Percentiles rank a stretch among this genome's conserved stretches.
These are phyloP conservation scores for Gentiana dahurica DNA, from an alignment of 257 asterid genomes.

Conservation along the genomic window DNA sequence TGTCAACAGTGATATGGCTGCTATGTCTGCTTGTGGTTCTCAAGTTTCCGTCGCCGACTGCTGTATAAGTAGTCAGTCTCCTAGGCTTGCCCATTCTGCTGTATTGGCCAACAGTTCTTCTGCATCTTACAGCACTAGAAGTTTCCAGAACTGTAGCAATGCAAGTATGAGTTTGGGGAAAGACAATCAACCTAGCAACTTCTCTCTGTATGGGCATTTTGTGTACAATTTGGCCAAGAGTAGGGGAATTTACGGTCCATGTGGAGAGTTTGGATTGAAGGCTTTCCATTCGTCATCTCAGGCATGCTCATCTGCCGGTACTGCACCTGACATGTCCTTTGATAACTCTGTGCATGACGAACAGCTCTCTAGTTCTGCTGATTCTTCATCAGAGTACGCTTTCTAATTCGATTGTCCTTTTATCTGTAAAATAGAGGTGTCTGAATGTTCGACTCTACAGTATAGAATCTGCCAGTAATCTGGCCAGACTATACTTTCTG, in stretches of 20 bases:
- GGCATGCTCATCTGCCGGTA: constrained; percentile 43
- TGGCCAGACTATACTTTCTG: too few relatives aligned
- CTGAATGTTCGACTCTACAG: background rate
- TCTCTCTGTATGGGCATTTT: constrained; percentile 54
- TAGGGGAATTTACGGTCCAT: constrained; percentile 32
- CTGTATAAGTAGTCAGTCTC: constrained; percentile 27
- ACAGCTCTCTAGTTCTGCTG: constrained; percentile 32
- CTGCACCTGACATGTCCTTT: constrained; percentile 61
- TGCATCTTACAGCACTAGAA: constrained; percentile 29
- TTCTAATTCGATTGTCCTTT: background rate
- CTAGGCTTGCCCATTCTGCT: constrained; percentile 22
- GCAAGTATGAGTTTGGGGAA: constrained; percentile 60
- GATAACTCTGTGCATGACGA: constrained; percentile 42
- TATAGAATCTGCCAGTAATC: too few relatives aligned
- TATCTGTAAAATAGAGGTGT: too few relatives aligned
- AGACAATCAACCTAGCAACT: constrained; percentile 53
- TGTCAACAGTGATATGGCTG: constrained; percentile 20
- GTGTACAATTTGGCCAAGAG: constrained; percentile 47
- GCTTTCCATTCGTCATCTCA: constrained; percentile 37
- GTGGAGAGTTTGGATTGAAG: constrained; percentile 39
- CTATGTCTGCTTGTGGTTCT: constrained; percentile 54
- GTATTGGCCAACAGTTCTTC: constrained; percentile 30
- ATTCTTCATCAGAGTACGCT: constrained; percentile 58
- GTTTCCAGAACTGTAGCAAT: constrained; percentile 31
- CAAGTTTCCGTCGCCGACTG: constrained; percentile 26